Base-by-base conservation (phyloP, 805 yeast genomes). In the Candida ortonii region DNA sequence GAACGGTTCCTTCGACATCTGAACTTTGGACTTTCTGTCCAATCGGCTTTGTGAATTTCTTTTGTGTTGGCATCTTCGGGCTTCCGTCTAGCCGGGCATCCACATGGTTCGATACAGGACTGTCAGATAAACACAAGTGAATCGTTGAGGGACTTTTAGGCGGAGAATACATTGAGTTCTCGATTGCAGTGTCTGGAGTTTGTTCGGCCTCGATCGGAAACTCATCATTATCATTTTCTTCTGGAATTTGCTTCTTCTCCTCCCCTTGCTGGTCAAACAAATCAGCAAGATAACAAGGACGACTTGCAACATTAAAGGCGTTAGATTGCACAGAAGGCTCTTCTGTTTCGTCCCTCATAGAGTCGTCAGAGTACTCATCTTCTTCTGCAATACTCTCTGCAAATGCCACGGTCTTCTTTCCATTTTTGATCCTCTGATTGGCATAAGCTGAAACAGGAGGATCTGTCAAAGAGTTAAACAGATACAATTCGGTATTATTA, bases 401-500 rank as follows among this genome's bases (percentile, higher is more conserved):
- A 27, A 43, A 34, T 3, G 29, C 36, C 7, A 43, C 47, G n/a
- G 33, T 37, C 24, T 39, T 39, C 20, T 31, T 31, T 9, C 36
- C 39, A 16, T 22, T 28, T n/a, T 22, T 25, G 32, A 23, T 34
- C 11, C 32, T 22, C 20, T 30, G 26, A 25, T 36, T 36, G 13
- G 41, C 38, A 16, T 43, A 43, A 10, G 38, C 26, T 2, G 38
- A 27, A 5, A 44, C 35, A 3, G 44, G 44, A 21, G 47, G 47
- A 22, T 43, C 47, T 10, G 24, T 36, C n/a, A 30, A 16, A 4
- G 47, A 43, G 33, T 39, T 36, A 22, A 28, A 43, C 2, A 38
- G 30, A 16, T 23, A 23, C 7, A 34, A 38, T 22, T 40, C 44
- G 8, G 40, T 32, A 16, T 41, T 34, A 24, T 36, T 29, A 18